Conservation (phyloP, 1,284 basidiomycete genomes). For the Mycosarcoma maydis region DNA sequence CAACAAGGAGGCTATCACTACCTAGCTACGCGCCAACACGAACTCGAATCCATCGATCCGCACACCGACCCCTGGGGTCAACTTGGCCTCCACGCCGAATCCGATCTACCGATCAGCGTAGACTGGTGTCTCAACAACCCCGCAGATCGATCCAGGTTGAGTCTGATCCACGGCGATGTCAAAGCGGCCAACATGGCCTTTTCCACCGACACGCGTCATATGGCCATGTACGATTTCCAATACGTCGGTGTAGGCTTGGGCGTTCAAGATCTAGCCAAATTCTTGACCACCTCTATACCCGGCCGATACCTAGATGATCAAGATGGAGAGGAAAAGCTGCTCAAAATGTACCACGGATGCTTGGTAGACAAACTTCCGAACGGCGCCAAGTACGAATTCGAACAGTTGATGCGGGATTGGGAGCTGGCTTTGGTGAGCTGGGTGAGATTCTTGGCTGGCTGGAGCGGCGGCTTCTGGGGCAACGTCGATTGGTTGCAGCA, state of each 20-base stretch:
- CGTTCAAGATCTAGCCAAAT: conserved; percentile 49
- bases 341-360: conserved; percentile 21
- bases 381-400: conserved; percentile 18
- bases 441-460: conserved; percentile 49
- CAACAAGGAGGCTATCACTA: conserved; percentile 49
- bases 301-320: not conserved
- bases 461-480: conserved; percentile 51
- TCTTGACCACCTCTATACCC: conserved; percentile 39
- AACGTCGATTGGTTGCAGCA: conserved; percentile 42
- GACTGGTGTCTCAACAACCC: conserved; percentile 44
- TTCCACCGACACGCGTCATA: not conserved
- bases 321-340: conserved; percentile 14
- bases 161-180: conserved; percentile 53
- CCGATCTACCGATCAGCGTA: conserved; percentile 15
- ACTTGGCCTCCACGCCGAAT: conserved; percentile 28
- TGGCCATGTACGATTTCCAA: conserved; percentile 56
- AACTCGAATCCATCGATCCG: conserved; percentile 26
- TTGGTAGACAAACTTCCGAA: conserved; percentile 4
- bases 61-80: conserved; percentile 12
- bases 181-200: conserved; percentile 55
- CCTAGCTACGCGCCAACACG: conserved; percentile 21
- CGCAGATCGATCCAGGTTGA: not conserved
- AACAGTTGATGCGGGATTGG: conserved; percentile 29
- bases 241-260: conserved; percentile 48
- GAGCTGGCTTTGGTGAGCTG: conserved; percentile 46